phyloP scores from a whole-genome alignment of 371 early-diverging fungal genomes.

The Mortierella sp. region DNA sequence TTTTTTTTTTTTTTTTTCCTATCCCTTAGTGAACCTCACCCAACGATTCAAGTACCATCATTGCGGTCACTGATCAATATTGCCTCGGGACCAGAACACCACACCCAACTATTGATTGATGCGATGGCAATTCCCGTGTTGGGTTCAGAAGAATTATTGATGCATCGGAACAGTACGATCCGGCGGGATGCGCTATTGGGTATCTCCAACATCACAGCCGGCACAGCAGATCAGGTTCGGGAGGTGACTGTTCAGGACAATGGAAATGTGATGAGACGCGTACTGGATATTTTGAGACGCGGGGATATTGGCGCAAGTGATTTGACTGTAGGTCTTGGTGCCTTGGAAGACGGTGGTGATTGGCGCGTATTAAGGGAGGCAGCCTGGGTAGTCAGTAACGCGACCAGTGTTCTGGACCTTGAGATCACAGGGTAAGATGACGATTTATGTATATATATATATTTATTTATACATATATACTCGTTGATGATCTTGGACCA shows the following conservation, averaged over 20 bases:
- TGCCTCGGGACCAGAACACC: conserved; percentile 63
- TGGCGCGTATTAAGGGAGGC: conserved; percentile 68
- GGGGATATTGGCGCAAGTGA: conserved; percentile 32
- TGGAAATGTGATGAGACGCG: conserved; percentile 54
- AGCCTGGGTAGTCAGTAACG: conserved; percentile 64
- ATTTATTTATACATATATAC: background rate
- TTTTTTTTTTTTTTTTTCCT: background rate
- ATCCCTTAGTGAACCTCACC: conserved; percentile 47
- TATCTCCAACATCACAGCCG: conserved; percentile 65
- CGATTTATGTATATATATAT: background rate
- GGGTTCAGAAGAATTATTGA: conserved; percentile 37
- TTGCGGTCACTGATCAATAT: conserved; percentile 63
- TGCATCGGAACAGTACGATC: conserved; percentile 50
- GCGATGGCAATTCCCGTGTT: conserved; percentile 52
- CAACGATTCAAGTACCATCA: conserved; percentile 49
- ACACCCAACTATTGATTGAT: conserved; percentile 54
- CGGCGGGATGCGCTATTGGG: conserved; percentile 63
- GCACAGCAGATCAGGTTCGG: conserved; percentile 57
- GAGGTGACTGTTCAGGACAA: conserved; percentile 52
- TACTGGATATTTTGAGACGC: conserved; percentile 44
- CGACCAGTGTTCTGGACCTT: conserved; percentile 57
- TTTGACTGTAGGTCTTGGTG: conserved; percentile 41
- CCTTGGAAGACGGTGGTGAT: conserved; percentile 49
- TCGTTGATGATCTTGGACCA: too few relatives aligned
- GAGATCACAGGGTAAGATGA: conserved; percentile 44